Evolutionary conservation across 179 eudicot genomes (phyloP), one percentile per base, ranked within the genome.

Genomic region (Spergularia azorica): DNA sequence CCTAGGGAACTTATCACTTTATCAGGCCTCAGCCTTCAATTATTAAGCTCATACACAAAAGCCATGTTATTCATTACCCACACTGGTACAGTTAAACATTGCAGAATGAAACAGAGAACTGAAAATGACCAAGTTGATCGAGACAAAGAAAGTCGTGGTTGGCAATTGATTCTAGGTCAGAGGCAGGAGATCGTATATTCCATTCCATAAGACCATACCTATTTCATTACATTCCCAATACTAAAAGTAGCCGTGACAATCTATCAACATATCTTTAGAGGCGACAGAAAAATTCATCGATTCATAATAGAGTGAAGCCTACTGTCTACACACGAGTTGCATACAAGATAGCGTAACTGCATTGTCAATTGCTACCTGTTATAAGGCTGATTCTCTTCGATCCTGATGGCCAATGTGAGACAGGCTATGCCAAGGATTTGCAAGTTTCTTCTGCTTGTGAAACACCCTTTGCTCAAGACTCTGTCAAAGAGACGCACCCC

Each of bases 341-440:
- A 64, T 16, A 51, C 26, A 61, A 26, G 70, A 75, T 21, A 46
- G 39, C 39, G 39, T 3, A 36, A 3, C 39, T 36, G 39, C 13
- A 39, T 16, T 41, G 16, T 4, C 54, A 64, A 43, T 62, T 54
- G 15, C 68, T 81, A 96, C 99, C 91, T 86, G 85, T 96, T 96
- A 82, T 77, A 85, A 70, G 97, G 98, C 86, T 94, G 99, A 75
- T 90, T 94, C 79, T 96, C 99, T 86, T 94, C 99, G 41, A 96
- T 84, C 84, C 99, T 90, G 76, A 89, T 86, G 71, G 99, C 98
- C 78, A 94, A 80, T 32, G 97, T 84, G 75, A 93, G 90, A 83
- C 97, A 96, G 16, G 98, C 89, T 64, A 96, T 90, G 83, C 96
- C 99, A 67, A 89, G 89, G 76, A 90, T 85, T 86, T 96, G 94